Percentiles rank a stretch among this genome's conserved stretches.
These are phyloP conservation scores for Jackrogersella multiformis DNA, from an alignment of 495 filamentous ascomycete species.

Conservation along the genomic window DNA sequence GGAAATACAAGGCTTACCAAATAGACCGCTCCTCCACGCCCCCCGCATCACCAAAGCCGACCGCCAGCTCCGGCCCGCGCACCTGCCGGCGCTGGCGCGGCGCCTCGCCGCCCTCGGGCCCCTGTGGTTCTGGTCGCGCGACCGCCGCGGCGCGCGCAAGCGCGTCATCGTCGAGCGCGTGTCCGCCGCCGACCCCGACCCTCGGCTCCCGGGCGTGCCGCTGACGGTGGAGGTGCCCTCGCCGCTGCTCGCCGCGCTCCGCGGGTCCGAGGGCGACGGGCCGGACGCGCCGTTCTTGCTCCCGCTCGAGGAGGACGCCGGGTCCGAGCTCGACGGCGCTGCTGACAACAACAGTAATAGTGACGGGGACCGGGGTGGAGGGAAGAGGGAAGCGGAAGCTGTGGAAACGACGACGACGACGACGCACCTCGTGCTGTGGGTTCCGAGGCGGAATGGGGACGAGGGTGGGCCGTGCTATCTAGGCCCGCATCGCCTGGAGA, in stretches of 20 bases:
- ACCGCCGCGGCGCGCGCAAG: conserved; percentile 4
- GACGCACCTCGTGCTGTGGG: too few species aligned
- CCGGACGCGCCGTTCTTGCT: neutral
- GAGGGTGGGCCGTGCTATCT: conserved; percentile 32
- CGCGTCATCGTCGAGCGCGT: conserved; percentile 44
- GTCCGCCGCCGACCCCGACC: neutral
- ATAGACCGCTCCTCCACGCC: conserved; percentile 37
- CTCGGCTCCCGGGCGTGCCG: too few species aligned
- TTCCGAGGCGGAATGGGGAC: too few species aligned
- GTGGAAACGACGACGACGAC: neutral
- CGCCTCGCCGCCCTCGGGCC: conserved; percentile 35
- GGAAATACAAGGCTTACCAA: neutral
- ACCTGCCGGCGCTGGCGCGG: conserved; percentile 4
- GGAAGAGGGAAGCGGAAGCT: too few species aligned
- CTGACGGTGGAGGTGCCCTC: too few species aligned
- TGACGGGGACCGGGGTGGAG: too few species aligned
- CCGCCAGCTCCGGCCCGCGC: conserved; percentile 29
- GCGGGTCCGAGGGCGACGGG: too few species aligned
- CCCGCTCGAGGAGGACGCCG: conserved; percentile 1
- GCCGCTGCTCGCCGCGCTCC: too few species aligned
- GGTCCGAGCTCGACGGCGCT: neutral
- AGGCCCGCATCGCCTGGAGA: conserved; percentile 37
- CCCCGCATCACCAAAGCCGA: conserved; percentile 52
- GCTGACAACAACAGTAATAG: neutral
- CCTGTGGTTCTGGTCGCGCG: conserved; percentile 43